phyloP scores from a whole-genome alignment of 352 stramenopile genomes.

The Globisporangium ultimum region DNA sequence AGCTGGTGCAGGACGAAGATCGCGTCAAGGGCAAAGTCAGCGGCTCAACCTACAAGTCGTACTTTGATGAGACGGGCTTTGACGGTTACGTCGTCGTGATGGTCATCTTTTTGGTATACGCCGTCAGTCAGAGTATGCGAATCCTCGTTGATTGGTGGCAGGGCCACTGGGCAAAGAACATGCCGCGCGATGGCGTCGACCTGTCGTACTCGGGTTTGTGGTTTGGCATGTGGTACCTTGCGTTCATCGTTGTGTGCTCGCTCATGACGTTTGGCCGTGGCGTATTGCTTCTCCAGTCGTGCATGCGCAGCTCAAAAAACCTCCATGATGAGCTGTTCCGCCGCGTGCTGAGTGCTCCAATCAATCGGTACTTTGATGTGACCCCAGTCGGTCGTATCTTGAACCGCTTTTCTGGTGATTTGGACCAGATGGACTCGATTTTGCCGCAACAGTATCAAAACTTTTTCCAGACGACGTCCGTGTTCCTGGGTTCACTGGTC shows the following conservation, averaged over 20 bases:
- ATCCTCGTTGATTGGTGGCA: constrained; percentile 34
- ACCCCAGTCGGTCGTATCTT: constrained; percentile 48
- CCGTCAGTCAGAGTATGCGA: constrained; percentile 11
- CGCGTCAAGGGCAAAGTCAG: too few relatives aligned
- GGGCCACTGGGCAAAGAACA: constrained; percentile 30
- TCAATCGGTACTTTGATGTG: constrained; percentile 53
- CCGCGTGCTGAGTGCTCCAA: constrained; percentile 33
- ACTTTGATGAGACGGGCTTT: too few relatives aligned
- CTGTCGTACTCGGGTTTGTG: constrained; percentile 29
- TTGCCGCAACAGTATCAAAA: constrained; percentile 36
- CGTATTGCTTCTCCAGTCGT: constrained; percentile 25
- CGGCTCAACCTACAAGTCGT: too few relatives aligned
- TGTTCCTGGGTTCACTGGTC: constrained; percentile 19
- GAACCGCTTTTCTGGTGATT: constrained; percentile 46
- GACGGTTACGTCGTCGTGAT: too few relatives aligned
- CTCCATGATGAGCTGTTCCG: constrained; percentile 33
- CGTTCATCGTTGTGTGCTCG: constrained; percentile 24
- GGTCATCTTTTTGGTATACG: too few relatives aligned
- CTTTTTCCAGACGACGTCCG: constrained; percentile 21
- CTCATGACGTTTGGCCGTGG: constrained; percentile 19
- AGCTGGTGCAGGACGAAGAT: too few relatives aligned
- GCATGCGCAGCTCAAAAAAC: constrained; percentile 24
- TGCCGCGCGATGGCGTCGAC: constrained; percentile 16
- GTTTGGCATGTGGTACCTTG: constrained; percentile 38
- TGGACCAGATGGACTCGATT: constrained; percentile 42